Evolutionary conservation across 768 basidiomycete genomes (phyloP).

Genomic region (Mycena rosella): DNA sequence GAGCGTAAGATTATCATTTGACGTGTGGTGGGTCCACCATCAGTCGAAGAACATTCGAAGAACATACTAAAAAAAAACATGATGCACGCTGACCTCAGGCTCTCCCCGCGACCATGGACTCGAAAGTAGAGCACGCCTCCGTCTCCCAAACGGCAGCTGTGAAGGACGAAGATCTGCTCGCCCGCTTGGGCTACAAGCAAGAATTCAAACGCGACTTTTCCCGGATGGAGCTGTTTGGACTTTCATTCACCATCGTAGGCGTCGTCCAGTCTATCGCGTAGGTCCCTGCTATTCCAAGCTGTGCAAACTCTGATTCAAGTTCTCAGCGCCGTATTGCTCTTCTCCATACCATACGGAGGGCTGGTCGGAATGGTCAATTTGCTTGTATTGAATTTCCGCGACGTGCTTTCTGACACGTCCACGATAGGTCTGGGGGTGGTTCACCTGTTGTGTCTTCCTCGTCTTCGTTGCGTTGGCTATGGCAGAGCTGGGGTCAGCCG

Average conservation of each 20-base stretch:
- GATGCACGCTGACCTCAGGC: no score
- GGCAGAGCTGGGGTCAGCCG: slow-evolving; percentile 64
- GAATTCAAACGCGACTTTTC: slow-evolving; percentile 55
- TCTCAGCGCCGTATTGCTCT: slow-evolving; percentile 45
- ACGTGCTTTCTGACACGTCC: slow-evolving; percentile 12
- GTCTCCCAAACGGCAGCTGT: neutral
- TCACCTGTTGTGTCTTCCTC: slow-evolving; percentile 61
- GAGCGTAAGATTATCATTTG: no score
- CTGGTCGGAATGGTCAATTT: slow-evolving; percentile 59
- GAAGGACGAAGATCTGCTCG: slow-evolving; percentile 42
- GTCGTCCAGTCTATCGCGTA: slow-evolving; percentile 66
- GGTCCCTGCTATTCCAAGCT: neutral
- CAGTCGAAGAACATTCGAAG: no score
- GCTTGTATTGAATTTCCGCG: slow-evolving; percentile 39
- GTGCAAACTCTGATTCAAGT: neutral
- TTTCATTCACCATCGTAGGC: slow-evolving; percentile 65
- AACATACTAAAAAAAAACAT: no score
- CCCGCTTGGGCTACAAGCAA: slow-evolving; percentile 55
- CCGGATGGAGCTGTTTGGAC: slow-evolving; percentile 58
- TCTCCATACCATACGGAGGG: slow-evolving; percentile 62
- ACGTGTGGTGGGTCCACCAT: no score
- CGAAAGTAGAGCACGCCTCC: slow-evolving; percentile 4
- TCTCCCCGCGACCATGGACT: slow-evolving; percentile 1
- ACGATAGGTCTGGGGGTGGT: slow-evolving; percentile 52
- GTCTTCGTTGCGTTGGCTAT: slow-evolving; percentile 62